Conservation (phyloP, 1,284 basidiomycete genomes). For the Hymenochaete sp. region DNA sequence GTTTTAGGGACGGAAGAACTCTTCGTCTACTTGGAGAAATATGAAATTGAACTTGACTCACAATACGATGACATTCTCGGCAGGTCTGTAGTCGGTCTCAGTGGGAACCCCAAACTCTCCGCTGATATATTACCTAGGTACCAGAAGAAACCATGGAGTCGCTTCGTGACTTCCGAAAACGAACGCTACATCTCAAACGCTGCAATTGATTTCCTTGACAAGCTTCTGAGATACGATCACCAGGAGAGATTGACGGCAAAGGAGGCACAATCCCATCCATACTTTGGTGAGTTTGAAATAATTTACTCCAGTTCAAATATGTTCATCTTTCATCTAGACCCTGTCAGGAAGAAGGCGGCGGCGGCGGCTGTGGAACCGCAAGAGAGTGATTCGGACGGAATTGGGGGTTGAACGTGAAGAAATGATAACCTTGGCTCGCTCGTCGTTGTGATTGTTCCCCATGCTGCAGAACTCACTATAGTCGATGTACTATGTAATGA, state of each 20-base stretch:
- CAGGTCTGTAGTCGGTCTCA: constrained; percentile 31
- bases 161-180: constrained; percentile 66
- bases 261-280: constrained; percentile 69
- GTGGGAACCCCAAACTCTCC: constrained; percentile 8
- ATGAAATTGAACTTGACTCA: constrained; percentile 69
- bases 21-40: constrained; percentile 62
- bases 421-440: no score
- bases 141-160: constrained; percentile 67
- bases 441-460: no score
- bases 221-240: constrained; percentile 78
- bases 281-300: constrained; percentile 53
- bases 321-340: constrained; percentile 9
- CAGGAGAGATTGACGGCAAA: constrained; percentile 75
- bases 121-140: constrained; percentile 36
- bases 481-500: no score
- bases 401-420: no score
- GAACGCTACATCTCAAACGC: constrained; percentile 66
- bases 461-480: no score
- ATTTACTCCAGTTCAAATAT: background rate
- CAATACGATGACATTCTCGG: constrained; percentile 60
- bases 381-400: no score
- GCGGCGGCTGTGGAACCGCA: constrained; percentile 13
- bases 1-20: constrained; percentile 83
- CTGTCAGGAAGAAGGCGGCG: constrained; percentile 18
- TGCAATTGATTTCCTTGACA: constrained; percentile 76